A percentile compares a stretch with the other conserved stretches of the same genome.
Evolutionary conservation across 257 asterid genomes (phyloP).

Genomic region (Solanum chilense): DNA sequence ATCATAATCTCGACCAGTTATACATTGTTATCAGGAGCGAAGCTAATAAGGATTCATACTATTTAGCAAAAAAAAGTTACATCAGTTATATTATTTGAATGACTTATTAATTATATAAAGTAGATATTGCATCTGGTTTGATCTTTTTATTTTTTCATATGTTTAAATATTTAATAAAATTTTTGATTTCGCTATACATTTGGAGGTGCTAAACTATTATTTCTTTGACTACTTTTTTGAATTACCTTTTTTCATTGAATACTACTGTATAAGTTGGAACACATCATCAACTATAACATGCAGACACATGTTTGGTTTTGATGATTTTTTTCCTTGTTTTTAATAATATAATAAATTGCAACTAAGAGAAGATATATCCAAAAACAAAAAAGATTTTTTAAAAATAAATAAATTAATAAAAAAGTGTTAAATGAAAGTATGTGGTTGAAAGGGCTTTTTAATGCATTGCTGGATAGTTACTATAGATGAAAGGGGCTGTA

Average conservation of each 20-base stretch:
- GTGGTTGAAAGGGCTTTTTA: background rate
- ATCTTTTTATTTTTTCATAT: too few species aligned
- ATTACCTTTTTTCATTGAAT: background rate
- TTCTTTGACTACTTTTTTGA: background rate
- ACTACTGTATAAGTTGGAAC: background rate
- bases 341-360: background rate
- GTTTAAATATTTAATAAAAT: too few species aligned
- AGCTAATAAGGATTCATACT: too few species aligned
- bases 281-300: background rate
- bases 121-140: rapidly evolving
- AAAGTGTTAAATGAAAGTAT: background rate
- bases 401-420: background rate
- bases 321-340: background rate
- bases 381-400: background rate
- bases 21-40: background rate
- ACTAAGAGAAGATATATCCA: background rate
- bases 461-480: background rate
- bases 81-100: too few species aligned
- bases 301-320: background rate
- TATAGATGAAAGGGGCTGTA: background rate
- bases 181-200: rapidly evolving
- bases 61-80: rapidly evolving
- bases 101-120: too few species aligned
- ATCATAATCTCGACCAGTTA: background rate
- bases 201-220: background rate